phyloP scores from a whole-genome alignment of 495 filamentous ascomycete genomes.

The Hyaloscypha variabilis region DNA sequence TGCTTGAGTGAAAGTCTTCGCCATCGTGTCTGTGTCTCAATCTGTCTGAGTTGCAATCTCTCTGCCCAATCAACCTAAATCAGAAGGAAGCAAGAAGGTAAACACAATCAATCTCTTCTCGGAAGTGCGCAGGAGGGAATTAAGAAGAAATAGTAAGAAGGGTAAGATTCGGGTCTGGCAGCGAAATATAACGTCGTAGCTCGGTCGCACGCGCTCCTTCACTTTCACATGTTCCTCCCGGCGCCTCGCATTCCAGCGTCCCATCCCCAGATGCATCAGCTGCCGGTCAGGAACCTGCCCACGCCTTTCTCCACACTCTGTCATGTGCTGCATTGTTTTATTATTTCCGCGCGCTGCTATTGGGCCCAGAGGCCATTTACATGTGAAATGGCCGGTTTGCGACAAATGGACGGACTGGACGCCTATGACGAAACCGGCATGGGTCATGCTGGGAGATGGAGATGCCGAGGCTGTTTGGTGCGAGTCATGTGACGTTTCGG shows the following conservation, averaged over 20 bases:
- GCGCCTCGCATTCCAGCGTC: neutral
- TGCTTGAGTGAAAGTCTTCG: constrained; percentile 78
- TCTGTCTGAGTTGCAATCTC: neutral
- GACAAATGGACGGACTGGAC: neutral
- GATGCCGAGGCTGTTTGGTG: constrained; percentile 24
- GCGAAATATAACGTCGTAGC: neutral
- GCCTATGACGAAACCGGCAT: constrained; percentile 7
- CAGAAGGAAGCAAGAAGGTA: neutral
- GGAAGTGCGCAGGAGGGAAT: neutral
- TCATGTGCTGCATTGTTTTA: constrained; percentile 11
- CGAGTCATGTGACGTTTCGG: neutral
- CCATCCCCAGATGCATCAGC: constrained; percentile 12
- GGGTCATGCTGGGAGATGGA: neutral
- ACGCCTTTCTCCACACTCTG: constrained; percentile 12
- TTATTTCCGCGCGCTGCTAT: neutral
- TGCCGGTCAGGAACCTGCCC: constrained; percentile 9
- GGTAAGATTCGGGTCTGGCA: neutral
- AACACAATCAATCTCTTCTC: neutral
- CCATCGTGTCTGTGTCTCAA: constrained; percentile 56
- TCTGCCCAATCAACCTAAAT: neutral
- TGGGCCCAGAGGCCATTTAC: neutral
- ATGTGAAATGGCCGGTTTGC: constrained; percentile 6
- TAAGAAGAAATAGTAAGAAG: too few species aligned
- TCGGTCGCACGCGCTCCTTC: neutral
- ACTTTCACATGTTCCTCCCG: neutral